phyloP scores from a whole-genome alignment of 192 early-diverging fungal genomes.

The Glomus cerebriforme region DNA sequence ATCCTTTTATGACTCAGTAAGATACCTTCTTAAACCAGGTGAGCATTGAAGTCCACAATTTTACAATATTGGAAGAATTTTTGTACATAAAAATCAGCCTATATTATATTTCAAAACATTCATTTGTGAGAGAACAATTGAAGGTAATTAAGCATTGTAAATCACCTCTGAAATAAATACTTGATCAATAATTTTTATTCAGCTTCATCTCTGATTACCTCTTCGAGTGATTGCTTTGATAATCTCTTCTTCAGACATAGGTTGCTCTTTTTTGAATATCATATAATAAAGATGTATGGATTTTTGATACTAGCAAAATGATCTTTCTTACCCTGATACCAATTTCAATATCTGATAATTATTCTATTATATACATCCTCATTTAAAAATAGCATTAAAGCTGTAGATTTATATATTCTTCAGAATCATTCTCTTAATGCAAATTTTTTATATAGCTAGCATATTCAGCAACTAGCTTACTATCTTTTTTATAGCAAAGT shows the following conservation, averaged over 20 bases:
- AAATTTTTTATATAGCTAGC: slow-evolving; percentile 10
- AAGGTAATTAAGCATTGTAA: background rate
- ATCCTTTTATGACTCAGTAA: background rate
- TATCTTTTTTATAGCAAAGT: slow-evolving; percentile 7
- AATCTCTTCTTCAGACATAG: too few species aligned
- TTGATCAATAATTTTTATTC: too few species aligned
- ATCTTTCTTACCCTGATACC: too few species aligned
- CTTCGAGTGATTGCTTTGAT: too few species aligned
- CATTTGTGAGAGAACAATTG: slow-evolving; percentile 15
- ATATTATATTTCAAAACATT: background rate
- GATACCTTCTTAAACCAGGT: too few species aligned
- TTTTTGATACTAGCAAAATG: too few species aligned
- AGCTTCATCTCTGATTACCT: too few species aligned
- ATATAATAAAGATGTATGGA: too few species aligned
- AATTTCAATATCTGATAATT: background rate
- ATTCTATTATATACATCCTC: background rate
- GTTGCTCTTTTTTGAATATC: too few species aligned
- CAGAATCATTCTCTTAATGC: background rate
- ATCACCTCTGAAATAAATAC: too few species aligned
- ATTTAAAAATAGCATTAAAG: background rate
- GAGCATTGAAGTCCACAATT: background rate
- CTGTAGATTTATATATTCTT: slow-evolving; percentile 8
- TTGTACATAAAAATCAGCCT: background rate
- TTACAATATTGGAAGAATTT: background rate
- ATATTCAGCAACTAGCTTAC: slow-evolving; percentile 13